Percentiles rank a stretch among this genome's conserved stretches.
These are phyloP conservation scores for Claviceps arundinis DNA, from an alignment of 2,329 filamentous ascomycete species.

Conservation along the genomic window DNA sequence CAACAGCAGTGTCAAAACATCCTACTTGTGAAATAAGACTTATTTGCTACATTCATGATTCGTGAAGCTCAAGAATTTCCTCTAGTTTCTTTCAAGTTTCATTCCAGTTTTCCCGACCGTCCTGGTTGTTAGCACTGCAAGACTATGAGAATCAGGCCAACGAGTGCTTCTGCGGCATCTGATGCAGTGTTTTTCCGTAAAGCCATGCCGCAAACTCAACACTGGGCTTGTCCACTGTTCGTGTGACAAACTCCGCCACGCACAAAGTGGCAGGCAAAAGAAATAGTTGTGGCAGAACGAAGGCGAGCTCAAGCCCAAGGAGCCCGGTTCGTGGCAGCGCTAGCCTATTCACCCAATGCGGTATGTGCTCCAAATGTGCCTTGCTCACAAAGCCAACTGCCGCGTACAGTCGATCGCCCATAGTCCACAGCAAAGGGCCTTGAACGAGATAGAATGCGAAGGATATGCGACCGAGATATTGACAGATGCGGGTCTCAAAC, in stretches of 20 bases:
- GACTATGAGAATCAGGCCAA: not conserved
- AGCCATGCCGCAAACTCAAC: constrained; percentile 44
- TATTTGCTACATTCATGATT: too few species aligned
- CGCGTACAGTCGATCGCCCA: constrained; percentile 51
- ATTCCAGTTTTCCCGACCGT: too few species aligned
- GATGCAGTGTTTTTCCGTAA: constrained; percentile 32
- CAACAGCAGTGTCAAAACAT: too few species aligned
- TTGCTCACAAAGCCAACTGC: constrained; percentile 42
- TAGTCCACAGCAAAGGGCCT: constrained; percentile 43
- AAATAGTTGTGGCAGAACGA: constrained; percentile 45
- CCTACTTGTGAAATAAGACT: too few species aligned
- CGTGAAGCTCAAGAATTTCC: not conserved
- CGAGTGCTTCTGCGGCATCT: constrained; percentile 1
- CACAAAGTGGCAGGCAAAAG: constrained; percentile 46
- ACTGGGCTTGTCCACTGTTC: constrained; percentile 44
- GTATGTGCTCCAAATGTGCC: constrained; percentile 35
- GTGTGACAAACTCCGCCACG: constrained; percentile 42
- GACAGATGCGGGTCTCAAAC: constrained; percentile 45
- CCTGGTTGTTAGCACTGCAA: too few species aligned
- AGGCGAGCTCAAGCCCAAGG: constrained; percentile 46
- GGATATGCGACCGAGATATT: constrained; percentile 49
- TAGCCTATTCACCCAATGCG: constrained; percentile 43
- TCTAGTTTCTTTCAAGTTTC: too few species aligned
- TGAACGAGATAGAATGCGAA: constrained; percentile 53
- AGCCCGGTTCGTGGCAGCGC: constrained; percentile 42